phyloP scores from a whole-genome alignment of 192 early-diverging fungal genomes.

The Umbelopsis ramanniana region DNA sequence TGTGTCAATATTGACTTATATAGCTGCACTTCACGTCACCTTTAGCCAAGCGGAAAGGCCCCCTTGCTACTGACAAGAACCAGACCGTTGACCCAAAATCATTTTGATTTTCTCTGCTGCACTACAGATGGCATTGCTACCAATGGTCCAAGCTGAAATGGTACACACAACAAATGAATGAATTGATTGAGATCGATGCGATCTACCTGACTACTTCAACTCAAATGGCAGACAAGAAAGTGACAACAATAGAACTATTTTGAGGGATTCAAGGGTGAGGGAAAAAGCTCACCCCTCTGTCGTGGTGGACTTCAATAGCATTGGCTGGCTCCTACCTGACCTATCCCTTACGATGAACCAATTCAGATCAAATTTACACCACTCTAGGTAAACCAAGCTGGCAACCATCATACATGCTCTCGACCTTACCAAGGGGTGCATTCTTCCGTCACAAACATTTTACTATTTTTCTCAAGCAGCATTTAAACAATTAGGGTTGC shows the following conservation, averaged over 20 bases:
- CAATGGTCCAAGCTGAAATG: neutral
- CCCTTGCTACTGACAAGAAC: neutral
- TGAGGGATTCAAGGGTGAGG: neutral
- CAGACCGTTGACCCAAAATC: neutral
- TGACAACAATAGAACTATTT: neutral
- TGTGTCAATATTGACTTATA: constrained; percentile 18
- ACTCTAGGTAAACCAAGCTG: neutral
- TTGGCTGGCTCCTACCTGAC: neutral
- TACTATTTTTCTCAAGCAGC: too few relatives aligned
- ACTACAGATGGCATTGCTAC: neutral
- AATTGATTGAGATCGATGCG: too few relatives aligned
- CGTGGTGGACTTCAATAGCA: neutral
- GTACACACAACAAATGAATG: too few relatives aligned
- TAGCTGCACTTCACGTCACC: neutral
- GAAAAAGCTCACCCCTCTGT: too few relatives aligned
- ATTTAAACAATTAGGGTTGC: too few relatives aligned
- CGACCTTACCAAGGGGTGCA: too few relatives aligned
- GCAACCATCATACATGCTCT: too few relatives aligned
- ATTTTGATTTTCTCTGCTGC: constrained; percentile 2
- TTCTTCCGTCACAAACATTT: too few relatives aligned
- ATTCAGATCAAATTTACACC: neutral
- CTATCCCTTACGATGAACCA: neutral
- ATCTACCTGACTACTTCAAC: too few relatives aligned
- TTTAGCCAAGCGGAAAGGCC: too few relatives aligned
- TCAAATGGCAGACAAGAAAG: too few relatives aligned